A percentile compares a stretch with the other conserved stretches of the same genome.
Evolutionary conservation across 306 rosid genomes (phyloP).

Genomic region (Arachis hypogaea): DNA sequence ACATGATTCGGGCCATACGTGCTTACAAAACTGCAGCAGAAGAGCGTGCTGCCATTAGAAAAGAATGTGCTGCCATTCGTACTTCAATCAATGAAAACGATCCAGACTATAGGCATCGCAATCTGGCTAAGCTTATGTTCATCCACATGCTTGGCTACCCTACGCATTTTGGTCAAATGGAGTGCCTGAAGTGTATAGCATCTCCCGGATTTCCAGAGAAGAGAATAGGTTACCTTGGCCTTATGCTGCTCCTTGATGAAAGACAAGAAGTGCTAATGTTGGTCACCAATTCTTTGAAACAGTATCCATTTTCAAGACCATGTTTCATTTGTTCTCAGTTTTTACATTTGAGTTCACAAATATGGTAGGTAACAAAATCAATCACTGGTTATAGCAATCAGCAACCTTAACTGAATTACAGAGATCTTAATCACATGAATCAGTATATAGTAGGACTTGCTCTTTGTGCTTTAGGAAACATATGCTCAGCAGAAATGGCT

Average conservation of each 20-base stretch:
- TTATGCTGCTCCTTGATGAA: constrained; percentile 99
- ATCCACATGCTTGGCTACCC: constrained; percentile 99
- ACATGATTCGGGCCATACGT: constrained; percentile 98
- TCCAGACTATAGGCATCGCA: constrained; percentile 84
- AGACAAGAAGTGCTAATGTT: constrained; percentile 99
- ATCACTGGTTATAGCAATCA: constrained; percentile 44
- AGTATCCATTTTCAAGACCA: constrained; percentile 72
- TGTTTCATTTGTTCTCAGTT: constrained; percentile 27
- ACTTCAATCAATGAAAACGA: constrained; percentile 87
- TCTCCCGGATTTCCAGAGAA: constrained; percentile 98
- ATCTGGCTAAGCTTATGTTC: constrained; percentile 98
- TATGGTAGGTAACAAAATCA: constrained; percentile 28
- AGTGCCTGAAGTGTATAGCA: constrained; percentile 93
- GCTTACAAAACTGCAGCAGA: constrained; percentile 99
- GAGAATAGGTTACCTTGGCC: constrained; percentile 98
- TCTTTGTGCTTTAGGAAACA: constrained; percentile 98
- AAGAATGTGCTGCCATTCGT: constrained; percentile 99
- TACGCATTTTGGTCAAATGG: constrained; percentile 99
- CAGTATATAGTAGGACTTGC: constrained; percentile 99
- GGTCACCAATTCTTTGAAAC: constrained; percentile 97
- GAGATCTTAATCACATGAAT: constrained; percentile 95
- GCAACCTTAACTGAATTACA: constrained; percentile 68
- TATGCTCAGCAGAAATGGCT: constrained; percentile 99
- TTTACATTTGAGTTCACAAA: constrained; percentile 13
- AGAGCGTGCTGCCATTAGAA: constrained; percentile 95